phyloP scores from a whole-genome alignment of 176 grass and related monocot genomes.

The Oryza rufipogon region DNA sequence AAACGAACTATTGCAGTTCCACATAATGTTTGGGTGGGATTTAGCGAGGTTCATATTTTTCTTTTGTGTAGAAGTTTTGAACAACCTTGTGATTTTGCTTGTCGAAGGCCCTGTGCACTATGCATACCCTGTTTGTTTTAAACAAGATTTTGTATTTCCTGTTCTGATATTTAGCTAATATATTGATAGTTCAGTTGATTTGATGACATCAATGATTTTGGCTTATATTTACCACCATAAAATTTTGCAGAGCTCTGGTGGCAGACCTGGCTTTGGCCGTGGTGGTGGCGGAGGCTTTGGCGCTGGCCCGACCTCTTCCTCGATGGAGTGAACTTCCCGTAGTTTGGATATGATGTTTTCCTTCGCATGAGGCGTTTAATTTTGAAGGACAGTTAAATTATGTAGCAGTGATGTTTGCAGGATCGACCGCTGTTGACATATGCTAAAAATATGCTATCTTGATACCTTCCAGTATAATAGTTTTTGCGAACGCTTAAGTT shows the following conservation, averaged over 20 bases:
- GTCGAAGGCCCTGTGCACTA: too few relatives aligned
- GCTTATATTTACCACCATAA: background rate
- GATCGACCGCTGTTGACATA: constrained; percentile 41
- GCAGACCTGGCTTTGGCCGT: constrained; percentile 81
- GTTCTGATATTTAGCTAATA: background rate
- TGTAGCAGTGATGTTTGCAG: constrained; percentile 51
- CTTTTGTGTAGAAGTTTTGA: background rate
- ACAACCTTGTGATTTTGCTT: background rate
- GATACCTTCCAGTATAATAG: constrained; percentile 40
- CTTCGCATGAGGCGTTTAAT: constrained; percentile 36
- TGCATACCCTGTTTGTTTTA: background rate
- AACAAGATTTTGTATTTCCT: background rate
- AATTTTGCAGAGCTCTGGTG: constrained; percentile 65
- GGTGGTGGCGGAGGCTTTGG: constrained; percentile 66
- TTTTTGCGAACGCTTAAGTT: constrained; percentile 3
- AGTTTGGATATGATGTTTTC: constrained; percentile 50
- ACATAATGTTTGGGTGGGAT: background rate
- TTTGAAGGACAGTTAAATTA: constrained; percentile 43
- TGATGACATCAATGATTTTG: background rate
- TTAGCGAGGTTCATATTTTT: background rate
- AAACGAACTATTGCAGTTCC: background rate
- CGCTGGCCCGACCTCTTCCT: constrained; percentile 61
- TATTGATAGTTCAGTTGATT: background rate
- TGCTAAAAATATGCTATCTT: constrained; percentile 38
- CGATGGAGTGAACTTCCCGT: constrained; percentile 70